Evolutionary conservation across 1,284 basidiomycete species (phyloP).

Genomic region (Cutaneotrichosporon arboriforme): DNA sequence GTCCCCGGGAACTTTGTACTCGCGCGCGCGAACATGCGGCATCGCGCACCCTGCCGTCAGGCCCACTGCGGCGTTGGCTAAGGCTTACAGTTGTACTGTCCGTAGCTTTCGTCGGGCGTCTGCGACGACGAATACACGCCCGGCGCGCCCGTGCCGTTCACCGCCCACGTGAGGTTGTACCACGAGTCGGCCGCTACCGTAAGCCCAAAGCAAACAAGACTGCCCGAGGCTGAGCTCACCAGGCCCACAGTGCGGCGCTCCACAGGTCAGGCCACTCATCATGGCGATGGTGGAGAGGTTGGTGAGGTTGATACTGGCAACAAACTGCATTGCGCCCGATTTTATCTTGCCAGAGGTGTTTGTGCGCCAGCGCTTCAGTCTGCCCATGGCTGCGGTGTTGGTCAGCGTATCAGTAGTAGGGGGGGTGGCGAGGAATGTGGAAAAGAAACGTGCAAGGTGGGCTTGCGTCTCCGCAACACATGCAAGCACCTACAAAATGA

Average conservation of each 20-base stretch:
- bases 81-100: constrained; percentile 37
- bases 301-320: no score
- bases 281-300: not conserved
- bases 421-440: not conserved
- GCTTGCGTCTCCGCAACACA: no score
- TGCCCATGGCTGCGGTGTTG: no score
- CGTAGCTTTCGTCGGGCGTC: constrained; percentile 27
- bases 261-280: not conserved
- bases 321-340: no score
- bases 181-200: no score
- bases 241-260: constrained; percentile 8
- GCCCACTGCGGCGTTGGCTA: no score
- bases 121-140: constrained; percentile 31
- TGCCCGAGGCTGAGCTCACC: constrained; percentile 9
- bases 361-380: no score
- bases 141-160: constrained; percentile 28
- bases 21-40: constrained; percentile 5
- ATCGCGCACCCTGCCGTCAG: constrained; percentile 4
- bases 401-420: no score
- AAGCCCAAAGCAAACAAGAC: no score
- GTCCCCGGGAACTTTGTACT: not conserved
- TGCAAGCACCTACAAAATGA: no score
- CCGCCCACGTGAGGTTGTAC: constrained; percentile 18
- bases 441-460: no score
- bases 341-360: no score